Base-by-base conservation (phyloP, 2,329 filamentous ascomycete genomes). In the Chaetothyriales sp. region DNA sequence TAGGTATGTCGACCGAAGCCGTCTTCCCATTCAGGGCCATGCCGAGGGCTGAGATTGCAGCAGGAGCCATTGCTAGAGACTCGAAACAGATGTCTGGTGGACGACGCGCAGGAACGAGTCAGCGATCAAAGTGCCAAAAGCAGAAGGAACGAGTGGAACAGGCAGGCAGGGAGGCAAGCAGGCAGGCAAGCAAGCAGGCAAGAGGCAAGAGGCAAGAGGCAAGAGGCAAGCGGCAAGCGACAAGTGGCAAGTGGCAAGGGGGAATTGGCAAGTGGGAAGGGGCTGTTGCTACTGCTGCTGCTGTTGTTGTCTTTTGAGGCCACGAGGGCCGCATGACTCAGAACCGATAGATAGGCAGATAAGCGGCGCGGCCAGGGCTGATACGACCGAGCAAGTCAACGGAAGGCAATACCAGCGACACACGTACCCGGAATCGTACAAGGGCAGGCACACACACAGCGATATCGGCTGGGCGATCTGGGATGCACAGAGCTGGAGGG, bases 11-110 rank as follows among this genome's bases (percentile, higher is more conserved):
- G 60, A 74, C 67, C 44, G 69, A 73, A 53, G 69, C 70, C 55
- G 71, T 73, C 66, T 71, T 73, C 64, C 69, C 69, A 66, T 71
- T 71, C 62, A 73, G 67, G 60, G 71, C 72, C 67, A 73, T 69
- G 54, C 69, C 70, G 60, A 73, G 70, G 66, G 67, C 72, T 61
- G 71, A 74, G 51, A 62, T 63, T 50, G 63, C 60, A 66, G 53
- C 65, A 59, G 66, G 61, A 68, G 70, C 69, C 71, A 74, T 74
- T 63, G 62, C 70, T 59, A 58, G 57, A 43, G 51, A 48, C 48
- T 53, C 25, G 15, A 37, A 19, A 15, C 33, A 18, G 44, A 46
- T 15, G 33, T 40, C 33, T 40, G 33, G 15, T 40, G 4, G 9
- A 10, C 13, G 29, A 40, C 8, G 33, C 33, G 33, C 33, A 15